phyloP scores from a whole-genome alignment of 805 yeast genomes.

The Saccharomyces paradoxus region DNA sequence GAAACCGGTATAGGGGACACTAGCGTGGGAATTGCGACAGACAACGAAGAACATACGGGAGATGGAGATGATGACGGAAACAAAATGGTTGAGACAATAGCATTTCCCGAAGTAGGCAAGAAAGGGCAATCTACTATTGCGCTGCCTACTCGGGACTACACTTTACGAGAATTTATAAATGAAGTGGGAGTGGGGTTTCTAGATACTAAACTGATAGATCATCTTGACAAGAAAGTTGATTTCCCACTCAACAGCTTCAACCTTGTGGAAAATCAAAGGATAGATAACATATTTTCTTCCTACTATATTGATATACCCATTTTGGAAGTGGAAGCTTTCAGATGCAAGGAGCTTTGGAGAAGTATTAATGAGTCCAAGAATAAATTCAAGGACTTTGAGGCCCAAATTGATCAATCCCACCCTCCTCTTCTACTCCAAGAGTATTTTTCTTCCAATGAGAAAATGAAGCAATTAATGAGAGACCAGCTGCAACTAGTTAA shows the following conservation, averaged over 20 bases:
- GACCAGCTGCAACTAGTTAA: conserved; percentile 44
- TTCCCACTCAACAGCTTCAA: conserved; percentile 4
- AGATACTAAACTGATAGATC: conserved; percentile 10
- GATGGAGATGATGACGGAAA: not conserved
- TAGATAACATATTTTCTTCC: conserved; percentile 11
- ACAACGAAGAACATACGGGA: not conserved
- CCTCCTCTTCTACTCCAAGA: conserved; percentile 46
- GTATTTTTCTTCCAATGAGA: conserved; percentile 35
- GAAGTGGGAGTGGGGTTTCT: conserved; percentile 16
- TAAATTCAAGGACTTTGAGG: conserved; percentile 40
- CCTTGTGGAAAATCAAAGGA: not conserved
- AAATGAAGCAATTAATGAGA: conserved; percentile 36
- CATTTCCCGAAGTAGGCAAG: not conserved
- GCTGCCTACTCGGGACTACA: conserved; percentile 1
- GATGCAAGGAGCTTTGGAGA: conserved; percentile 45
- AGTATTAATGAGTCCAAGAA: conserved; percentile 43
- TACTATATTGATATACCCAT: conserved; percentile 25
- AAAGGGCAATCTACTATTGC: not conserved
- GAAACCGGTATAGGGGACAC: not conserved
- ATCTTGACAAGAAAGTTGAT: conserved; percentile 2
- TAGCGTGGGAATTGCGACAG: not conserved
- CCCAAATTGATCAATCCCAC: conserved; percentile 39
- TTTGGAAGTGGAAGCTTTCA: conserved; percentile 42
- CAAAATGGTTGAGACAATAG: not conserved
- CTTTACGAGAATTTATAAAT: conserved; percentile 14